A percentile compares a stretch with the other conserved stretches of the same genome.
Conservation (phyloP, 2,329 filamentous ascomycete species). For the Cercospora sp. region DNA sequence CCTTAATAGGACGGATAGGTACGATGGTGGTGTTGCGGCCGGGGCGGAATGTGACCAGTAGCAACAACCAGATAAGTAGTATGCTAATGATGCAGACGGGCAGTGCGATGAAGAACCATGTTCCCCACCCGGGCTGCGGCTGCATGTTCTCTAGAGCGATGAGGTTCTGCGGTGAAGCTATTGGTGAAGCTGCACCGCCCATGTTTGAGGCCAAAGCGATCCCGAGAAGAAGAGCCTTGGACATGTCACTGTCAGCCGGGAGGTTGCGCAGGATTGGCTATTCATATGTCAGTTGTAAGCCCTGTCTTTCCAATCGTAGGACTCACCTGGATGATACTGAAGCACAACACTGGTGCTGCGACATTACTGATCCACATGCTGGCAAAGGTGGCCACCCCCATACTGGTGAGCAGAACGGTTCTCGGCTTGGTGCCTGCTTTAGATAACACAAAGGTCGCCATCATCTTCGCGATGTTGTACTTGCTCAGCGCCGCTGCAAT, state of each 20-base stretch:
- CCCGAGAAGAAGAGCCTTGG: conserved; percentile 90
- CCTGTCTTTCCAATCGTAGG: not conserved
- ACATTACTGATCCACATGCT: conserved; percentile 99
- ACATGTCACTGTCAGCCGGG: conserved; percentile 85
- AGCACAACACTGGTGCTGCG: conserved; percentile 92
- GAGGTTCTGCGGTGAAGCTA: conserved; percentile 95
- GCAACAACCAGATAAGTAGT: conserved; percentile 81
- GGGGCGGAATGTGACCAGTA: conserved; percentile 82
- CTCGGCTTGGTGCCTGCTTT: conserved; percentile 90
- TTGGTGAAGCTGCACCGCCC: conserved; percentile 92
- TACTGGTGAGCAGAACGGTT: conserved; percentile 91
- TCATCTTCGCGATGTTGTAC: conserved; percentile 95
- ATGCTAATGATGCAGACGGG: conserved; percentile 91
- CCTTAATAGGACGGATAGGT: conserved; percentile 84
- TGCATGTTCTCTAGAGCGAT: conserved; percentile 96
- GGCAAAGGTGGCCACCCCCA: conserved; percentile 96
- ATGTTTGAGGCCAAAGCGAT: conserved; percentile 95
- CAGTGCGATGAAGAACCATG: conserved; percentile 95
- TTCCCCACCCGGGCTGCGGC: conserved; percentile 85
- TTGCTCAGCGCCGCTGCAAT: conserved; percentile 94
- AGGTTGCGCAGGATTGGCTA: conserved; percentile 95
- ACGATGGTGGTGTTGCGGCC: conserved; percentile 84
- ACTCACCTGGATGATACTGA: conserved; percentile 71
- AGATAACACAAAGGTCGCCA: conserved; percentile 93
- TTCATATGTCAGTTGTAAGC: not conserved